phyloP scores from a whole-genome alignment of 1,284 basidiomycete species.

The Afroboletus lepidellus region DNA sequence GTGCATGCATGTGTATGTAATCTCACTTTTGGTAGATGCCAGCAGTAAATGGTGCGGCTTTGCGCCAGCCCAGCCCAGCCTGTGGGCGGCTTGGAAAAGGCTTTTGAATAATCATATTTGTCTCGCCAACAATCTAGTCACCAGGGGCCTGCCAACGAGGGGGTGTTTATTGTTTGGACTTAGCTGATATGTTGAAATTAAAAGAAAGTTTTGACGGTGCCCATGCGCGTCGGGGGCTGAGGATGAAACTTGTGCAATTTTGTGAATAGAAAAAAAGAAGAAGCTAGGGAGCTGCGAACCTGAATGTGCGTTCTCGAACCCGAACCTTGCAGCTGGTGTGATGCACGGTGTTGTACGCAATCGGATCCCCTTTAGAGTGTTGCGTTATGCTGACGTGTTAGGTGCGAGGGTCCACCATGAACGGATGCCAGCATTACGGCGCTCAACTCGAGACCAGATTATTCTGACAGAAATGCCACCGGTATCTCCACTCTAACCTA shows the following conservation, averaged over 20 bases:
- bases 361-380: conserved; percentile 19
- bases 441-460: conserved; percentile 7
- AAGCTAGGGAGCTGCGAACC: conserved; percentile 20
- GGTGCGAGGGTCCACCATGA: conserved; percentile 23
- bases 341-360: conserved; percentile 28
- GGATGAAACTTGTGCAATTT: conserved; percentile 14
- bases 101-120: conserved; percentile 9
- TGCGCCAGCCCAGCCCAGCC: conserved; percentile 6
- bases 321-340: conserved; percentile 20
- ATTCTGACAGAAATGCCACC: conserved; percentile 4
- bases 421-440: conserved; percentile 32
- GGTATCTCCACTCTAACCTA: conserved; percentile 25
- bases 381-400: conserved; percentile 34
- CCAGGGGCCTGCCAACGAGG: conserved; percentile 22
- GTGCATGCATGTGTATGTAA: conserved; percentile 25
- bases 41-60: conserved; percentile 26
- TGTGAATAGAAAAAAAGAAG: conserved; percentile 5
- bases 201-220: conserved; percentile 9
- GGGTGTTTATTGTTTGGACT: conserved; percentile 10
- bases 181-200: conserved; percentile 6
- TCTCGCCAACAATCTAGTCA: conserved; percentile 11
- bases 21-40: conserved; percentile 20
- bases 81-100: conserved; percentile 12
- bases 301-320: conserved; percentile 30
- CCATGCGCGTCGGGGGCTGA: conserved; percentile 12